Base-by-base conservation (phyloP, 305 asterid genomes). In the Plantago coronopus region DNA sequence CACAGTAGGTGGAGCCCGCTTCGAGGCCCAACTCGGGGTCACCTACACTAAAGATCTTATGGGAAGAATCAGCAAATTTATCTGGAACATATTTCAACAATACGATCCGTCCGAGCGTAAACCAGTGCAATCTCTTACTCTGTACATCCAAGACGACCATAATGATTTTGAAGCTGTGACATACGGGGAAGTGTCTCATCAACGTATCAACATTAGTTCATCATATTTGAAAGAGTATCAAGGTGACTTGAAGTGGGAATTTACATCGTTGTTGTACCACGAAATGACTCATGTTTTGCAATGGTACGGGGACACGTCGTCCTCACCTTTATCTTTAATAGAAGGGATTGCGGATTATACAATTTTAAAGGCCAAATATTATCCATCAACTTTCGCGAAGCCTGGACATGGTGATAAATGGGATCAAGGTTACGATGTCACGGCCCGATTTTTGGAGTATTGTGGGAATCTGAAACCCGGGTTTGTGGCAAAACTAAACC, bases 381-480 rank as follows among this genome's bases (percentile, higher is more conserved):
- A 27, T 29, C 44, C 22, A 8, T 4, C 44, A 0, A 44, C 22
- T 5, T 27, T 5, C 2, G 59, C 21, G 21, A 54, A 54, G 27
- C 43, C 16, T 0, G 59, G 59, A 7, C 43, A 54, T 17, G 59
- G 59, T 5, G 59, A 54, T 1, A 25, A 17, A n/a, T 54, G 59
- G 43, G 43, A 54, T 54, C 59, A 54, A 19, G 59, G 59, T 54
- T 54, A 54, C 7, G 59, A 54, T 54, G 25, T 54, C 37, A 54
- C 59, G 21, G 59, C 59, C 0, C 59, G 59, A 34, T 54, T 54
- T 44, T 29, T 54, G 59, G 59, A 54, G 10, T 54, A 29, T 21
- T 50, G 56, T 50, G 56, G 22, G 37, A 37, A 50, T 34, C 22
- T 50, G 37, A 50, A 37, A 13, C 11, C 21, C 6, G 59, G 44